Evolutionary conservation across 495 filamentous ascomycete species (phyloP).

Genomic region (Aspergillus funiculosus): DNA sequence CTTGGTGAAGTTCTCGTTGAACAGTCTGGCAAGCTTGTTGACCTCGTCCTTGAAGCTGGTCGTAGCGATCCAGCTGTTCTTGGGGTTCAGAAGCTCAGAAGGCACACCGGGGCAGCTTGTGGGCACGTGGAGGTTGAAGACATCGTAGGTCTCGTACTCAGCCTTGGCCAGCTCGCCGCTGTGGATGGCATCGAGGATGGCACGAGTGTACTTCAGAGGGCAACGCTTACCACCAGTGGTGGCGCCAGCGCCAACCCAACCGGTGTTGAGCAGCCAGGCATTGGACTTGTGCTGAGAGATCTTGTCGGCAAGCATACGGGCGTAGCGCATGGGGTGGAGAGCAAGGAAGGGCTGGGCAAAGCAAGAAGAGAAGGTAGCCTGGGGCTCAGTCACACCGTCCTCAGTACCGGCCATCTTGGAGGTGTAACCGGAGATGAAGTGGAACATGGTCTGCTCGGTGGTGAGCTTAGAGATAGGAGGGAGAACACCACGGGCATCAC

Average conservation of each 20-base stretch:
- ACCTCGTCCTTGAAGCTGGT: slow-evolving; percentile 79
- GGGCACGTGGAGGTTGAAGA: slow-evolving; percentile 93
- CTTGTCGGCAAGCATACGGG: slow-evolving; percentile 96
- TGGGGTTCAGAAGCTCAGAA: slow-evolving; percentile 86
- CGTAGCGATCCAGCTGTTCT: slow-evolving; percentile 80
- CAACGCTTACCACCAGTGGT: slow-evolving; percentile 95
- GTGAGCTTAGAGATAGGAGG: slow-evolving; percentile 97
- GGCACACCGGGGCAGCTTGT: slow-evolving; percentile 82
- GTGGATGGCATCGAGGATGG: slow-evolving; percentile 97
- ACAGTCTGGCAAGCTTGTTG: slow-evolving; percentile 76
- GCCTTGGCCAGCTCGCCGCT: slow-evolving; percentile 85
- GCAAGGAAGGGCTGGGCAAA: slow-evolving; percentile 99
- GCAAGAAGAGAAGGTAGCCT: slow-evolving; percentile 98
- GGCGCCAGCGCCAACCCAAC: slow-evolving; percentile 96
- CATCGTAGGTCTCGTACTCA: slow-evolving; percentile 90
- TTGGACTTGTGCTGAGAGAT: slow-evolving; percentile 92
- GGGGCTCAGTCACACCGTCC: slow-evolving; percentile 91
- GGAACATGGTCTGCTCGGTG: slow-evolving; percentile 97
- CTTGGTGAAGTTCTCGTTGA: slow-evolving; percentile 96
- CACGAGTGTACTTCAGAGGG: slow-evolving; percentile 97
- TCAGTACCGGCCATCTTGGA: slow-evolving; percentile 99
- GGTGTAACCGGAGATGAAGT: slow-evolving; percentile 99
- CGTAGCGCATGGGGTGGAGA: slow-evolving; percentile 98
- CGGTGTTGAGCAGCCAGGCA: slow-evolving; percentile 98
- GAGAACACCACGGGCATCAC: slow-evolving; percentile 94